A percentile compares a stretch with the other conserved stretches of the same genome.
Conservation (phyloP, 1,284 basidiomycete species). For the Rugosomyces carneus region DNA sequence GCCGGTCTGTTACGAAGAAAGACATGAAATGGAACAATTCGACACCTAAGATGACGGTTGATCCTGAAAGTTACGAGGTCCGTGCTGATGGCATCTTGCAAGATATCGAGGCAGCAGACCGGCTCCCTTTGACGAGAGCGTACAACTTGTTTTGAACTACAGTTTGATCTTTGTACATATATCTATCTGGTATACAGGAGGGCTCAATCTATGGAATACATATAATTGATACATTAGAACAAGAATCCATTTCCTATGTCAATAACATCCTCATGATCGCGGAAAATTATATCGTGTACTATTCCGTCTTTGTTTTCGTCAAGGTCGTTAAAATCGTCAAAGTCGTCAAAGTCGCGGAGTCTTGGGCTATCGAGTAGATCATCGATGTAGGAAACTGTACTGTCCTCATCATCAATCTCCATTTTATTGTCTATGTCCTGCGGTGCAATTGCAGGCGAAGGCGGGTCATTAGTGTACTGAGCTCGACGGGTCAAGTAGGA, state of each 20-base stretch:
- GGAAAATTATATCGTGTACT: constrained; percentile 6
- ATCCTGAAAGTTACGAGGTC: constrained; percentile 92
- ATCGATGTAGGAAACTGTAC: constrained; percentile 1
- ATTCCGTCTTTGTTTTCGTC: constrained; percentile 1
- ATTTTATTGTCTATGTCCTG: background rate
- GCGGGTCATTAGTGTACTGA: constrained; percentile 3
- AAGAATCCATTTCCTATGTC: constrained; percentile 5
- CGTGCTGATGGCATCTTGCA: constrained; percentile 61
- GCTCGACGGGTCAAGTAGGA: constrained; percentile 10
- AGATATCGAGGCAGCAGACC: constrained; percentile 47
- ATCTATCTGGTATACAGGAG: background rate
- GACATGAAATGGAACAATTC: constrained; percentile 93
- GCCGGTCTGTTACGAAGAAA: constrained; percentile 73
- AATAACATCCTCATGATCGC: constrained; percentile 1
- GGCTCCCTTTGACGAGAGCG: constrained; percentile 34
- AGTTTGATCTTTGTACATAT: background rate
- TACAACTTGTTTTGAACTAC: constrained; percentile 75
- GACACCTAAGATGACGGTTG: constrained; percentile 81
- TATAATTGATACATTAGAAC: constrained; percentile 1
- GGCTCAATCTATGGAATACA: constrained; percentile 11
- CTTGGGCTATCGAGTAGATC: constrained; percentile 14
- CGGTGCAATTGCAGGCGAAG: background rate
- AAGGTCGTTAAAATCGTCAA: constrained; percentile 15
- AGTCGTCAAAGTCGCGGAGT: constrained; percentile 17
- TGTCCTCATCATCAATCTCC: constrained; percentile 5